Conservation (phyloP, 495 filamentous ascomycete genomes). For the Letharia columbiana region DNA sequence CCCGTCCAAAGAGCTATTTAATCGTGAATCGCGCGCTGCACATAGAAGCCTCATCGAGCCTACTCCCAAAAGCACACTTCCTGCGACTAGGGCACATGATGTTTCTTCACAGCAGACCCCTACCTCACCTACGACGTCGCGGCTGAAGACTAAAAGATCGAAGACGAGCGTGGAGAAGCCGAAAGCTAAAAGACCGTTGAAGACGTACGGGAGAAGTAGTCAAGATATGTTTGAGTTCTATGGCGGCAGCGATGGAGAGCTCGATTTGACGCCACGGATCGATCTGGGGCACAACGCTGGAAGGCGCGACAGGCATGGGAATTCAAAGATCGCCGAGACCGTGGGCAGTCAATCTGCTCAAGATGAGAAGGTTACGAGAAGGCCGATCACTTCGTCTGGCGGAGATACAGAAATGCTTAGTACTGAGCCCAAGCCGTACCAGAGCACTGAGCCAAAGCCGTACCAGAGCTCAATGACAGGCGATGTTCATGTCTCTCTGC, state of each 20-base stretch:
- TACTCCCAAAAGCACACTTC: constrained; percentile 11
- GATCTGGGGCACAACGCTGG: not conserved
- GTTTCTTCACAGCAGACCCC: constrained; percentile 7
- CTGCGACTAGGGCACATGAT: constrained; percentile 1
- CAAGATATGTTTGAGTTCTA: constrained; percentile 18
- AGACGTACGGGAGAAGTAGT: constrained; percentile 15
- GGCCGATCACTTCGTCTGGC: not conserved
- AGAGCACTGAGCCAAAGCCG: not conserved
- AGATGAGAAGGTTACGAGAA: not conserved
- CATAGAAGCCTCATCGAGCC: constrained; percentile 22
- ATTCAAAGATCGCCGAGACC: not conserved
- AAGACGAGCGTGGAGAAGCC: constrained; percentile 14
- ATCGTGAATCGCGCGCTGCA: constrained; percentile 21
- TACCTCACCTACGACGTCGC: constrained; percentile 3
- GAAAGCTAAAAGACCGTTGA: constrained; percentile 11
- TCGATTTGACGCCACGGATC: not conserved
- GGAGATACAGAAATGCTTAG: not conserved
- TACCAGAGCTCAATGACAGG: not conserved
- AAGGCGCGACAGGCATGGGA: not conserved
- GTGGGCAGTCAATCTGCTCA: too few relatives aligned
- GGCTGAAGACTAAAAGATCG: constrained; percentile 13
- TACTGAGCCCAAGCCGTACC: not conserved
- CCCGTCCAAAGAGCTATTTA: constrained; percentile 17
- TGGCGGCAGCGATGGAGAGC: constrained; percentile 16
- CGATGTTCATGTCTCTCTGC: not conserved